phyloP scores from a whole-genome alignment of 306 rosid species.

The Calophaca sinica region DNA sequence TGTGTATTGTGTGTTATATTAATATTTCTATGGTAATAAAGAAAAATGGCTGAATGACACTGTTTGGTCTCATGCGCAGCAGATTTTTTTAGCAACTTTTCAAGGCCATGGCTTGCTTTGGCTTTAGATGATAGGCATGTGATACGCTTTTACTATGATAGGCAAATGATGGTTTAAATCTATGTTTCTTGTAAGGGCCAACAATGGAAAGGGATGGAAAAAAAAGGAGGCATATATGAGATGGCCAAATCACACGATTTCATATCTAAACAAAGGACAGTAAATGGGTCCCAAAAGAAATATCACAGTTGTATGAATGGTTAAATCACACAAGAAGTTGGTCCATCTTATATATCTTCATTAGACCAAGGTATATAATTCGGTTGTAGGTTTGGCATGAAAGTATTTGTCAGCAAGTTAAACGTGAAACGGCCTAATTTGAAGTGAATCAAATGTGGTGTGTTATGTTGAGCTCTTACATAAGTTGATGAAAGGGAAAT shows the following conservation, averaged over 20 bases:
- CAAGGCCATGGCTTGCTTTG: slow-evolving; percentile 15
- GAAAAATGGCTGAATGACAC: neutral
- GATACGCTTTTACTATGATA: slow-evolving; percentile 28
- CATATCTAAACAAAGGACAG: slow-evolving; percentile 11
- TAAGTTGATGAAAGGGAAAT: slow-evolving; percentile 44
- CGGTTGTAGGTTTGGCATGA: slow-evolving; percentile 30
- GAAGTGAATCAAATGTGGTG: slow-evolving; percentile 41
- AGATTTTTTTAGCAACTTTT: slow-evolving; percentile 5
- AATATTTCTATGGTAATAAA: too few relatives aligned
- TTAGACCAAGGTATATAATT: slow-evolving; percentile 2
- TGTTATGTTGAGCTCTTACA: slow-evolving; percentile 17
- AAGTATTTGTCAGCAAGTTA: slow-evolving; percentile 36
- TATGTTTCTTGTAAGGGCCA: slow-evolving; percentile 21
- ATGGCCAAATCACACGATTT: slow-evolving; percentile 25
- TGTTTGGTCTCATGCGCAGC: slow-evolving; percentile 29
- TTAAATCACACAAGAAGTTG: slow-evolving; percentile 35
- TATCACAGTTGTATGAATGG: slow-evolving; percentile 19
- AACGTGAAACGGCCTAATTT: slow-evolving; percentile 54
- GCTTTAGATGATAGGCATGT: slow-evolving; percentile 31
- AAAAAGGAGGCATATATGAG: slow-evolving; percentile 11
- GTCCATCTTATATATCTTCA: slow-evolving; percentile 4
- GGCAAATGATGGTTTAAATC: slow-evolving; percentile 38
- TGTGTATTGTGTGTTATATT: too few relatives aligned
- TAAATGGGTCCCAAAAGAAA: slow-evolving; percentile 45
- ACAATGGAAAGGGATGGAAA: slow-evolving; percentile 38